Percentiles rank a stretch among this genome's conserved stretches.
Evolutionary conservation across 257 asterid genomes (phyloP).

Genomic region (Eustoma russellianum): DNA sequence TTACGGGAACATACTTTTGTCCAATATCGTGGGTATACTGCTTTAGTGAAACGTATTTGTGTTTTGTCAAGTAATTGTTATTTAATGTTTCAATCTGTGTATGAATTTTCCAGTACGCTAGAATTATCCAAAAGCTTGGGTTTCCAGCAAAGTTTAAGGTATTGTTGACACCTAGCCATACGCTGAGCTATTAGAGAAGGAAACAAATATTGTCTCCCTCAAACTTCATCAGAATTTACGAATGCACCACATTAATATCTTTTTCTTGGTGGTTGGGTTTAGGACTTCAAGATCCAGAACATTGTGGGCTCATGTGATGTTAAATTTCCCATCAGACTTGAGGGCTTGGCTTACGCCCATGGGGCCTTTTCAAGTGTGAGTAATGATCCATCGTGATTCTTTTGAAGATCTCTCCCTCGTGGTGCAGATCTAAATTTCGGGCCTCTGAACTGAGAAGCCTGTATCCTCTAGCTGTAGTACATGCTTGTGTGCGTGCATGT

Average conservation of each 20-base stretch:
- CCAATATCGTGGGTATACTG: neutral
- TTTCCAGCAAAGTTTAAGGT: slow-evolving; percentile 10
- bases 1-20: neutral
- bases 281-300: slow-evolving; percentile 22
- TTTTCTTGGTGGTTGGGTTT: neutral
- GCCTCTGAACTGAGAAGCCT: too few species aligned
- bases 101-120: slow-evolving; percentile 2
- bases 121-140: slow-evolving; percentile 11
- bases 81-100: neutral
- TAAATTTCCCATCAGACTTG: slow-evolving; percentile 19
- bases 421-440: too few species aligned
- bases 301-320: slow-evolving; percentile 23
- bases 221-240: too few species aligned
- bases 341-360: slow-evolving; percentile 19
- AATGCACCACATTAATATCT: too few species aligned
- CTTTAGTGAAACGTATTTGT: neutral
- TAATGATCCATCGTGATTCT: neutral
- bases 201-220: too few species aligned
- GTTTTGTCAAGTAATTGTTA: neutral
- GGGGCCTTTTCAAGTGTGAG: slow-evolving; percentile 23
- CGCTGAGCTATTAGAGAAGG: too few species aligned
- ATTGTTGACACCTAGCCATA: neutral
- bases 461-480: too few species aligned
- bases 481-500: too few species aligned
- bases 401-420: neutral